Evolutionary conservation across 495 filamentous ascomycete genomes (phyloP), one percentile per base, ranked within the genome.

Genomic region (Lasiosphaeria hispida): DNA sequence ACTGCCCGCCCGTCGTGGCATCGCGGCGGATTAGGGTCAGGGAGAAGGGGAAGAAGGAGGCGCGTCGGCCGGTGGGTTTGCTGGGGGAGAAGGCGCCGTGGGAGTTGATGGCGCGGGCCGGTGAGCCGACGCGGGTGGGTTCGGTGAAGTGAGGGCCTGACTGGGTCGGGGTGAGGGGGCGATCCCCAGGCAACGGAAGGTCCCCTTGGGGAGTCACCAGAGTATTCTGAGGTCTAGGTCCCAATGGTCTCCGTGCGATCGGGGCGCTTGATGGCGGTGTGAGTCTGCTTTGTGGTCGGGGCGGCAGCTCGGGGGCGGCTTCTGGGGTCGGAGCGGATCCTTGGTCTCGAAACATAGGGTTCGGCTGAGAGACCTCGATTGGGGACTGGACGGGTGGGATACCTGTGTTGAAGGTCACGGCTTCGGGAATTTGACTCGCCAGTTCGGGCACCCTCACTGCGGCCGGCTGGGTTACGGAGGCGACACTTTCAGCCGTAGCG

Each of bases 11-110:
- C 23, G 87, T 86, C 1, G 83, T 76, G 3, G 91, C 88, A 72
- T 97, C 91, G 36, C 94, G 88, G 11, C 94, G 87, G 52, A 98
- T 96, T 10, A 98, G 74, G 0, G 89, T 96, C 34, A 97, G 81
- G n/a, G 85, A 84, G 48, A 79, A 85, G 0, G 75, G 68, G 4
- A 58, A 40, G 9, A 61, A 63, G 0, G 60, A 57, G 10, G 62
- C 52, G 4, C 50, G 18, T 2, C 33, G 53, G 1, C 54, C 53
- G 8, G 30, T 3, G 23, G 23, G 23, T 13, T 49, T 58, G 5
- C 9, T 42, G 0, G 60, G 64, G 4, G 62, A 65, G 4, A 44
- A 23, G 1, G 47, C 1, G 6, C 14, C n/a, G 7, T 30, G 23
- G 15, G 45, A 14, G 30, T 7, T 23, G 7, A 52, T 35, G n/a